Base-by-base conservation (phyloP, 306 rosid genomes). In the Pyrus pyrifolia region DNA sequence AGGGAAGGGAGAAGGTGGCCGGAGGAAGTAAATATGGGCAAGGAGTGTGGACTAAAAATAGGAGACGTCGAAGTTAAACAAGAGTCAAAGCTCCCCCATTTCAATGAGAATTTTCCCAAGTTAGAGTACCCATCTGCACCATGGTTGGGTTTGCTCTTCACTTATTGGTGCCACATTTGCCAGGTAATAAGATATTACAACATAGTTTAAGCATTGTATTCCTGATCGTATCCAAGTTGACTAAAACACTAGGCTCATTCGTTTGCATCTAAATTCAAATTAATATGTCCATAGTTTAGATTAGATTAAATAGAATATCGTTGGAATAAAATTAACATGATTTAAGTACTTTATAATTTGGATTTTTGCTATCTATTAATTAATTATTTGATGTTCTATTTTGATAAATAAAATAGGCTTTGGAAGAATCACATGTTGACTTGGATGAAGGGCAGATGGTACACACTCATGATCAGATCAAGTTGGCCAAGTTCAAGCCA, bases 371-470 rank as follows among this genome's bases (percentile, higher is more conserved):
- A 61, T 2, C 21, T 21, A 61, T 25, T 25, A 7, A 59, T 27
- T 10, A 42, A 42, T 33, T 73, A 42, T 60, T 60, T 23, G 12
- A 21, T 11, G 18, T 73, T 73, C 27, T 27, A 73, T 60, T 60
- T 12, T 59, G 29, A 35, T 60, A 25, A 49, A 15, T 73, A 9
- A 23, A 22, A 38, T 73, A 73, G 68, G 68, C 68, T 29, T 3
- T 9, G 55, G 14, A 58, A 35, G 76, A 58, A 72, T 58, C 55
- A 38, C 67, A 5, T 58, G 55, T 35, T 58, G 19, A 72, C 40
- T 38, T 72, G 58, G 58, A 35, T 10, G 58, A 59, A 23, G 45
- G 76, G 25, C 40, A 73, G 77, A 73, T 40, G 42, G 77, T 23
- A 8, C 23, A 11, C 46, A 58, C 53, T 14, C 55, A 2, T 49